These are phyloP conservation scores for Mallotus nudiflorus DNA, from an alignment of 345 rosid species.

Conservation along the genomic window DNA sequence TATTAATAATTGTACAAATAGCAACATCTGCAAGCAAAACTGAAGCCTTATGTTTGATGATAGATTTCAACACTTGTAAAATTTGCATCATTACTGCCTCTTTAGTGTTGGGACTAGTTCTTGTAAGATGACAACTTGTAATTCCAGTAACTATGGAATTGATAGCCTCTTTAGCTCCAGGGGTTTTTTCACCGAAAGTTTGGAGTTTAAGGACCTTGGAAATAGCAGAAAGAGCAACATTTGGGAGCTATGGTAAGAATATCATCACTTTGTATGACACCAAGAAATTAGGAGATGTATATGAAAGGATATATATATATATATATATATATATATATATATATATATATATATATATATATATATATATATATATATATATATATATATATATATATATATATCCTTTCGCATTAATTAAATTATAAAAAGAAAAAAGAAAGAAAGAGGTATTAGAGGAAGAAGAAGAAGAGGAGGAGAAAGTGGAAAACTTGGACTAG, in stretches of 20 bases:
- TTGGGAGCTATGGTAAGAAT: constrained; percentile 77
- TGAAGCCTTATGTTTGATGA: constrained; percentile 66
- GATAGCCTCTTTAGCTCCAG: constrained; percentile 70
- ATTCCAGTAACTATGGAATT: constrained; percentile 54
- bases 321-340: too few species aligned
- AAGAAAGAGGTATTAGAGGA: too few species aligned
- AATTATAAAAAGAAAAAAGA: too few species aligned
- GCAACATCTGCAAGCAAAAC: constrained; percentile 62
- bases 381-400: too few species aligned
- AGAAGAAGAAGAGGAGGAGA: too few species aligned
- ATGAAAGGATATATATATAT: constrained; percentile 75
- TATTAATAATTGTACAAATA: constrained; percentile 76
- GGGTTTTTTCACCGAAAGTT: constrained; percentile 74
- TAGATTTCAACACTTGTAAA: constrained; percentile 58
- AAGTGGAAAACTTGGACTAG: too few species aligned
- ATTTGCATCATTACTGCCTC: constrained; percentile 87
- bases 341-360: too few species aligned
- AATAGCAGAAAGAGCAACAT: constrained; percentile 58
- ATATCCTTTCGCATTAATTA: too few species aligned
- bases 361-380: too few species aligned
- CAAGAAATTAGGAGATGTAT: constrained; percentile 79
- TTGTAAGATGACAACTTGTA: constrained; percentile 78
- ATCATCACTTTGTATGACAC: constrained; percentile 74
- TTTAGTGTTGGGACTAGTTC: constrained; percentile 56
- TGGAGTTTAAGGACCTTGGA: constrained; percentile 62